phyloP scores from a whole-genome alignment of 805 yeast species.

The Nakazawaea anatomiae region DNA sequence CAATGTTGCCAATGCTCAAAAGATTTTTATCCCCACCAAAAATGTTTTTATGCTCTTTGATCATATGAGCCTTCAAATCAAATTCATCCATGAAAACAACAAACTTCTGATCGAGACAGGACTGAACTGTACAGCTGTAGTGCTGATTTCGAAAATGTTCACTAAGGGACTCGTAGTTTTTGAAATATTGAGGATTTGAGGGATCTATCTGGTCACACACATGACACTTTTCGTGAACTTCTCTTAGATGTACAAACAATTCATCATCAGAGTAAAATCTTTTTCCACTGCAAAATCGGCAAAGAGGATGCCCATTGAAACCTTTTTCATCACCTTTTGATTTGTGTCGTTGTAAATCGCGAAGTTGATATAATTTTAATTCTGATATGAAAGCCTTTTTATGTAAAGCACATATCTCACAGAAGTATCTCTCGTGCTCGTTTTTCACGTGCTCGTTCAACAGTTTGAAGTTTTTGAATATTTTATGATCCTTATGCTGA shows the following conservation, averaged over 20 bases:
- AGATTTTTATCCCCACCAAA: conserved; percentile 39
- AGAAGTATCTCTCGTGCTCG: conserved; percentile 59
- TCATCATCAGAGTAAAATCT: conserved; percentile 89
- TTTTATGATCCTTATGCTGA: conserved; percentile 21
- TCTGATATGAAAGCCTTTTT: conserved; percentile 77
- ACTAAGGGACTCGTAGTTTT: conserved; percentile 67
- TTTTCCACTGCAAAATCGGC: conserved; percentile 70
- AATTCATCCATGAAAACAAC: conserved; percentile 86
- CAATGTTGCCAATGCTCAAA: conserved; percentile 26
- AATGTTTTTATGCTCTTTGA: conserved; percentile 69
- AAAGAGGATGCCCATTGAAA: conserved; percentile 83
- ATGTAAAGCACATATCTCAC: conserved; percentile 72
- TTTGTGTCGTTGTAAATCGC: conserved; percentile 66
- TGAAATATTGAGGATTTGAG: conserved; percentile 65
- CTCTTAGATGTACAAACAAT: conserved; percentile 72
- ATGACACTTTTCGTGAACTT: conserved; percentile 82
- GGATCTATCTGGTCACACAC: conserved; percentile 73
- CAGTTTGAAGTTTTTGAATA: conserved; percentile 45
- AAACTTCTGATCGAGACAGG: conserved; percentile 83
- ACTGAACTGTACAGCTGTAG: conserved; percentile 67
- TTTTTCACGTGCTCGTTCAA: conserved; percentile 59
- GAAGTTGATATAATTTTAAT: conserved; percentile 51
- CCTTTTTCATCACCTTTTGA: conserved; percentile 70
- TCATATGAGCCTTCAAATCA: conserved; percentile 83
- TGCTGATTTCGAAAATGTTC: conserved; percentile 72